phyloP scores from a whole-genome alignment of 2,329 filamentous ascomycete genomes.

The Hypoxylon sp. region DNA sequence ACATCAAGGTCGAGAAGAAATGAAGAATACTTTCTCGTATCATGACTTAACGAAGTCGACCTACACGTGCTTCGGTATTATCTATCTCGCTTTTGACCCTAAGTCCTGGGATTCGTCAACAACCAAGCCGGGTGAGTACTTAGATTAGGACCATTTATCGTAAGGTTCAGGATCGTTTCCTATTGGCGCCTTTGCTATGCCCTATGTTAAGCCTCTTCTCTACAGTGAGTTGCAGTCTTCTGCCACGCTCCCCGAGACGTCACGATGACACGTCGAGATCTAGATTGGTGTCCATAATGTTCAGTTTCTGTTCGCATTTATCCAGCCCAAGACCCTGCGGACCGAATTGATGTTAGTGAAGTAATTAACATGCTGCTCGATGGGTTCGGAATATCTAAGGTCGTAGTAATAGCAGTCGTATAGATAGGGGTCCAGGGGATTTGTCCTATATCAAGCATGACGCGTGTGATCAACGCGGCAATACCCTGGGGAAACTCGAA shows the following conservation, averaged over 20 bases:
- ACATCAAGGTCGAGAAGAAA: no score
- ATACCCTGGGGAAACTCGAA: slow-evolving; percentile 17
- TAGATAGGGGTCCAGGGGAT: slow-evolving; percentile 8
- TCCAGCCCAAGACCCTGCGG: slow-evolving; percentile 24
- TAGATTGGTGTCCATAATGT: neutral
- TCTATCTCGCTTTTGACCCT: no score
- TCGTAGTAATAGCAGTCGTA: slow-evolving; percentile 5
- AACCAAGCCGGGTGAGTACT: no score
- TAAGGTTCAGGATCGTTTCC: no score
- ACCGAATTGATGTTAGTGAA: slow-evolving; percentile 21
- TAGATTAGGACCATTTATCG: no score
- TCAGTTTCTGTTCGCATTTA: slow-evolving; percentile 16
- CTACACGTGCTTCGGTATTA: no score
- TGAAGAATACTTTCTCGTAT: no score
- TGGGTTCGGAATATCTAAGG: slow-evolving; percentile 6
- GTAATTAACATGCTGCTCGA: slow-evolving; percentile 11
- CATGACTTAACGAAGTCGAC: no score
- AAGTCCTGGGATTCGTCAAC: no score
- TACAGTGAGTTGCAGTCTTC: no score
- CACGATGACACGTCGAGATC: slow-evolving; percentile 5
- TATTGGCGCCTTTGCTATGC: no score
- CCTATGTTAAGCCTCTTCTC: no score
- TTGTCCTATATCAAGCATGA: slow-evolving; percentile 15
- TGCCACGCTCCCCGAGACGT: slow-evolving; percentile 1
- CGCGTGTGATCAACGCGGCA: slow-evolving; percentile 21